A percentile compares a stretch with the other conserved stretches of the same genome.
These are phyloP conservation scores for Diaporthe helianthi DNA, from an alignment of 2,329 filamentous ascomycete genomes.

Conservation along the genomic window DNA sequence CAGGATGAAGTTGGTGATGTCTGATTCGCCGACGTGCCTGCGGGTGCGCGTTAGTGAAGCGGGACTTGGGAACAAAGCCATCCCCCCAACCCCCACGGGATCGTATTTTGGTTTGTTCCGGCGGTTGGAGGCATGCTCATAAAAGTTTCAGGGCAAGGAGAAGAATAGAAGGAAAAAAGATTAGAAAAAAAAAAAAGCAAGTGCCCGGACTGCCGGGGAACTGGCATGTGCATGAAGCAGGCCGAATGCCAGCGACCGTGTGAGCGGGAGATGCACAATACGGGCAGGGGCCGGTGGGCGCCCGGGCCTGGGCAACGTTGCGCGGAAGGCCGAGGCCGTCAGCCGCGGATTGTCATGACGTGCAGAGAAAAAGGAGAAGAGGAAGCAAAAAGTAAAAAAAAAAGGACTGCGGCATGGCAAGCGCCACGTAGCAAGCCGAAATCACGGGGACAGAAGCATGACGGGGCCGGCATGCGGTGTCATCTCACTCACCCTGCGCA, in stretches of 20 bases:
- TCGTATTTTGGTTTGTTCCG: neutral
- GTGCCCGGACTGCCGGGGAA: neutral
- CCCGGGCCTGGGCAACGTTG: slow-evolving; percentile 1
- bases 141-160: neutral
- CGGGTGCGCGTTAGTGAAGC: neutral
- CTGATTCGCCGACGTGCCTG: slow-evolving; percentile 80
- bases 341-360: slow-evolving; percentile 8
- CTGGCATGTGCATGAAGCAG: slow-evolving; percentile 9
- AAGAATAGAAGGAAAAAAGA: neutral
- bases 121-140: neutral
- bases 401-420: slow-evolving; percentile 5
- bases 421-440: slow-evolving; percentile 25
- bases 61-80: neutral
- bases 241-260: neutral
- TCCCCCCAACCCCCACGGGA: too few relatives aligned
- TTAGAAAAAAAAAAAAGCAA: neutral
- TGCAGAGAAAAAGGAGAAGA: neutral
- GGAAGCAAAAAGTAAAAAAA: neutral
- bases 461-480: slow-evolving; percentile 1
- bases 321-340: neutral
- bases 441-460: slow-evolving; percentile 24
- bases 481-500: slow-evolving; percentile 71
- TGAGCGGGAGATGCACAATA: neutral
- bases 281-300: neutral
- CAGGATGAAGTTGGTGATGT: slow-evolving; percentile 90